These are phyloP conservation scores for Emergomyces africanus DNA, from an alignment of 2,329 filamentous ascomycete genomes.

Conservation along the genomic window DNA sequence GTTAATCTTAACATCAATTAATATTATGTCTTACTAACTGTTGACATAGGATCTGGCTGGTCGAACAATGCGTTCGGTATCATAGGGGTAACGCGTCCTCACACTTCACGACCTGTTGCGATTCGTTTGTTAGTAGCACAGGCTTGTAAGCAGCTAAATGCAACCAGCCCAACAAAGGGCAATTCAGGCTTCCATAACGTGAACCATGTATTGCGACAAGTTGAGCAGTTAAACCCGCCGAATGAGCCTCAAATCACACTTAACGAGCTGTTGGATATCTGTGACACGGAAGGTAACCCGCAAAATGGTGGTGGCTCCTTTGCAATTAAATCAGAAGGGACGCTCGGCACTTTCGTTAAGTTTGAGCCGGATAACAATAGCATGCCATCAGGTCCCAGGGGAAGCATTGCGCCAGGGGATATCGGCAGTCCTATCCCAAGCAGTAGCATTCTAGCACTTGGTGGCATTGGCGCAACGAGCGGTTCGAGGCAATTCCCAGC, in stretches of 20 bases:
- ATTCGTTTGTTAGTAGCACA: conserved; percentile 64
- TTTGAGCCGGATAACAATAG: conserved; percentile 41
- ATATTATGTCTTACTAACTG: conserved; percentile 11
- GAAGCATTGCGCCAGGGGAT: conserved; percentile 45
- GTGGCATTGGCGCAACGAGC: conserved; percentile 23
- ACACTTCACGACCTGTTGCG: conserved; percentile 52
- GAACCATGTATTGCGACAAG: conserved; percentile 47
- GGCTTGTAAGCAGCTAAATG: conserved; percentile 56
- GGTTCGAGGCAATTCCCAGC: conserved; percentile 23
- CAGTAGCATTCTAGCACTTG: conserved; percentile 26
- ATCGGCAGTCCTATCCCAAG: conserved; percentile 54
- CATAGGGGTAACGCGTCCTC: conserved; percentile 35
- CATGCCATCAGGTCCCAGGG: conserved; percentile 29
- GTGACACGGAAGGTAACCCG: conserved; percentile 76
- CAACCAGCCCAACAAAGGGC: conserved; percentile 28
- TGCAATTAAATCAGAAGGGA: conserved; percentile 46
- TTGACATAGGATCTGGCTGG: conserved; percentile 31
- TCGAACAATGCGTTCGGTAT: conserved; percentile 37
- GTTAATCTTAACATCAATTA: conserved; percentile 8
- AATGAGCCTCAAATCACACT: conserved; percentile 44
- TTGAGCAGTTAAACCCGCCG: conserved; percentile 47
- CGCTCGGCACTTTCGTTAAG: conserved; percentile 28
- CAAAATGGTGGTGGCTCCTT: conserved; percentile 89
- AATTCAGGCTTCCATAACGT: conserved; percentile 58
- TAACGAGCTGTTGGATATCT: conserved; percentile 67